These are phyloP conservation scores for Cymbopogon flexuosus DNA, from an alignment of 202 grass and related monocot species.

Conservation along the genomic window DNA sequence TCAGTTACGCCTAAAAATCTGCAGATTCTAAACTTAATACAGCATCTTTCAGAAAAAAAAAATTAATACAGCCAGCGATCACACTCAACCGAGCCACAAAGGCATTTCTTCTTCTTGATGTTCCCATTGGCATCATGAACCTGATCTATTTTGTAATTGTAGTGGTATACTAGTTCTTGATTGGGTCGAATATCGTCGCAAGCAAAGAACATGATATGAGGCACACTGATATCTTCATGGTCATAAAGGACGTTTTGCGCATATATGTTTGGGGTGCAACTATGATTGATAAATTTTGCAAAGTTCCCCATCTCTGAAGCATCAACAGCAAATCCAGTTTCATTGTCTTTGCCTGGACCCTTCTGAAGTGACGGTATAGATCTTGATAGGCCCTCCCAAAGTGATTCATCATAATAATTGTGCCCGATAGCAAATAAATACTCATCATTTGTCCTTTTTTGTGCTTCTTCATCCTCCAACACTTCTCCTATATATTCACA, in stretches of 20 bases:
- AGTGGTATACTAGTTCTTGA: conserved; percentile 73
- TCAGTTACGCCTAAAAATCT: conserved; percentile 15
- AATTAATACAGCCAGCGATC: conserved; percentile 87
- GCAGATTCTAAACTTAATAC: conserved; percentile 55
- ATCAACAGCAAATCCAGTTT: conserved; percentile 68
- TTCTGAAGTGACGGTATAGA: conserved; percentile 78
- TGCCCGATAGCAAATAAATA: conserved; percentile 81
- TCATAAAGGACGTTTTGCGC: conserved; percentile 91
- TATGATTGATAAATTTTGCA: conserved; percentile 85
- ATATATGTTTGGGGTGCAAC: conserved; percentile 79
- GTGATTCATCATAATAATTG: conserved; percentile 68
- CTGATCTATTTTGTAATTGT: conserved; percentile 83
- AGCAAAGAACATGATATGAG: conserved; percentile 90
- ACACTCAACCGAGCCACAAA: conserved; percentile 72
- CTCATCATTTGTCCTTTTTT: conserved; percentile 63
- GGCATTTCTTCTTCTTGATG: conserved; percentile 87
- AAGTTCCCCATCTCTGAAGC: conserved; percentile 77
- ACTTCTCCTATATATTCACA: conserved; percentile 87
- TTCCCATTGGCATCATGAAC: conserved; percentile 80
- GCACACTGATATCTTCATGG: conserved; percentile 66
- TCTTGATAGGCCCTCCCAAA: conserved; percentile 82
- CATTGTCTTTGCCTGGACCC: conserved; percentile 33
- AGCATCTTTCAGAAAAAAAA: conserved; percentile 23
- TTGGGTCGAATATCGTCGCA: conserved; percentile 60
- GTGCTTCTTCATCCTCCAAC: conserved; percentile 71